Base-by-base conservation (phyloP, 179 eudicot genomes). In the Nepenthes alata region DNA sequence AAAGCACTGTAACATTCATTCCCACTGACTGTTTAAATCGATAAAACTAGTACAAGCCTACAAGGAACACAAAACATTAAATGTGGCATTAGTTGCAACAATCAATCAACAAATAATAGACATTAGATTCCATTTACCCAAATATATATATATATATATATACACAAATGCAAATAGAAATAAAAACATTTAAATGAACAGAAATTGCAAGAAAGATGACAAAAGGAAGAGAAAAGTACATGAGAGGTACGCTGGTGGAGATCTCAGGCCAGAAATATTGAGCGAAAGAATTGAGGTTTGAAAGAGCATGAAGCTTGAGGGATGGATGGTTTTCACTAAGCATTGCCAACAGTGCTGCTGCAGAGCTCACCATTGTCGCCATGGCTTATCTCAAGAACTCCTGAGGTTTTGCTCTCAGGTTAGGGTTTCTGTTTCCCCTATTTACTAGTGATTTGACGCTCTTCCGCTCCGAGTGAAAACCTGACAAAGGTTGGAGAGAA, bases 201-300 rank as follows among this genome's bases (percentile, higher is more conserved):
- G 9, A 49, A 9, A 49, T 49, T 49, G n/a, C n/a, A 9, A 49
- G 25, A 25, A 25, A 25, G 25, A 25, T 25, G 25, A 25, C 25
- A 25, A 25, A 25, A 25, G 25, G 25, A 25, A 25, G 25, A 25
- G 25, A 25, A 25, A 49, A 14, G 52, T 82, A 91, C 98, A 91
- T 84, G 51, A 71, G 74, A 38, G 96, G 86, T 0, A 91, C 87
- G 55, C 86, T 80, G 0, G 95, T 80, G 6, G 98, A 89, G 81
- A 91, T 91, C 85, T 89, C 96, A 2, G 91, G 98, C 98, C 98
- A 91, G 58, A 82, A 86, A 59, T 59, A 67, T 53, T 89, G 85
- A 47, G 87, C 98, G 34, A 74, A 77, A 2, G 85, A 54, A 63
- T 89, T 89, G 64, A 91, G 91, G 64, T 84, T 83, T 6, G 84